Evolutionary conservation across 495 filamentous ascomycete genomes (phyloP), one percentile per base, ranked within the genome.

Genomic region (Annulohypoxylon nitens): DNA sequence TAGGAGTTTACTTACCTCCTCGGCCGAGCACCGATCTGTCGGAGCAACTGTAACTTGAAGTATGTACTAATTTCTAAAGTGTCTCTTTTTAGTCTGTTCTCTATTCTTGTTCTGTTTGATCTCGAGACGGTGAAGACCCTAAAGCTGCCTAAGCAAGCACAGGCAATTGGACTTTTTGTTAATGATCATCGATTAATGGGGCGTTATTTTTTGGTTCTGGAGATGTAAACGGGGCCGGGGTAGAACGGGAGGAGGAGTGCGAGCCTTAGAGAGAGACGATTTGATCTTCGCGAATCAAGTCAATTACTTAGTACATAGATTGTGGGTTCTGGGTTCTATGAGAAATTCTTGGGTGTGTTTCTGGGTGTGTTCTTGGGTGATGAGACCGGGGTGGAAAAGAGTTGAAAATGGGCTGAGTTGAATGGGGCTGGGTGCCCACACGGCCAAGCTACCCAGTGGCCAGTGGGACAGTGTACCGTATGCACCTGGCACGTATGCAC

Each of bases 321-420:
- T 30, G 30, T 30, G 30, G 30, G 30, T 30, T 30, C 30, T 30
- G 26, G 64, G 43, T 33, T 23, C 54, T 16, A 37, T 36, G 18
- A 39, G 54, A 23, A 50, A 30, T 30, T 30, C 30, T 30, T 30
- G 30, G 30, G 30, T 30, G 30, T 30, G 30, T 30, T 30, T 30
- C 30, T 30, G 30, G 5, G 30, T 30, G 30, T 30, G 30, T 30
- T 30, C 1, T 30, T 47, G 33, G 14, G 18, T 50, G 34, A 67
- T 37, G 47, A 36, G 57, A 63, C 70, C 37, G 37, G 70, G 60
- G 60, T 33, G 7, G 25, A n/a, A 54, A n/a, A 54, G 50, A 12
- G 41, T 58, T 67, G 57, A 67, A 70, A 48, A 63, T 74, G 67
- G 67, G 67, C 67, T 70, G 67, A 70, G 71, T 60, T 60, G 8